phyloP scores from a whole-genome alignment of 345 rosid genomes.

The Gossypium herbaceum region DNA sequence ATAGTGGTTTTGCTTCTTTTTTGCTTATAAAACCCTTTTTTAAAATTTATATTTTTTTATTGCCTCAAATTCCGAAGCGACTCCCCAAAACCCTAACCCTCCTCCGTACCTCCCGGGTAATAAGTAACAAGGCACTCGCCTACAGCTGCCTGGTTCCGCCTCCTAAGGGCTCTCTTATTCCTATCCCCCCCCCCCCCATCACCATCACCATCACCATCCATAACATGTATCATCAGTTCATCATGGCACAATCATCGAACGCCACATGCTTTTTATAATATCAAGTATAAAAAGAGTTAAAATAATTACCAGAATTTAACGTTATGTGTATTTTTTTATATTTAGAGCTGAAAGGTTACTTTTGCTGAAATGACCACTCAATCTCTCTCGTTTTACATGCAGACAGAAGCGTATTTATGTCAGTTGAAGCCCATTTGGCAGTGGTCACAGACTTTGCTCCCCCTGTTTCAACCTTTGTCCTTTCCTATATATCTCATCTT shows the following conservation, averaged over 20 bases:
- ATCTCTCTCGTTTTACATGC: constrained; percentile 33
- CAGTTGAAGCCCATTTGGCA: constrained; percentile 25
- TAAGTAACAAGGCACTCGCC: constrained; percentile 24
- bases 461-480: constrained; percentile 29
- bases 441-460: constrained; percentile 17
- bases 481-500: constrained; percentile 18
- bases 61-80: constrained; percentile 40
- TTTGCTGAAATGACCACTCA: constrained; percentile 47
- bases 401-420: constrained; percentile 27
- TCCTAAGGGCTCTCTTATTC: constrained; percentile 23
- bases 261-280: background rate
- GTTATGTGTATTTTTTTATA: background rate
- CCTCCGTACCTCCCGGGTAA: constrained; percentile 33
- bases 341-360: constrained; percentile 19
- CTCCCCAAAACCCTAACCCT: constrained; percentile 31
- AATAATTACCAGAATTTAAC: background rate
- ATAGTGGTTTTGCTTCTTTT: background rate
- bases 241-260: constrained; percentile 33
- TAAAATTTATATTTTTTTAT: background rate
- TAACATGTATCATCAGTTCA: constrained; percentile 27
- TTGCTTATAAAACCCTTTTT: background rate
- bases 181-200: background rate
- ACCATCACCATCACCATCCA: background rate
- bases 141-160: constrained; percentile 7
- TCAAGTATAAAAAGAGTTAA: background rate